Percentiles rank a stretch among this genome's conserved stretches.
These are phyloP conservation scores for Avena atlantica DNA, from an alignment of 176 grass and related monocot species.

Conservation along the genomic window DNA sequence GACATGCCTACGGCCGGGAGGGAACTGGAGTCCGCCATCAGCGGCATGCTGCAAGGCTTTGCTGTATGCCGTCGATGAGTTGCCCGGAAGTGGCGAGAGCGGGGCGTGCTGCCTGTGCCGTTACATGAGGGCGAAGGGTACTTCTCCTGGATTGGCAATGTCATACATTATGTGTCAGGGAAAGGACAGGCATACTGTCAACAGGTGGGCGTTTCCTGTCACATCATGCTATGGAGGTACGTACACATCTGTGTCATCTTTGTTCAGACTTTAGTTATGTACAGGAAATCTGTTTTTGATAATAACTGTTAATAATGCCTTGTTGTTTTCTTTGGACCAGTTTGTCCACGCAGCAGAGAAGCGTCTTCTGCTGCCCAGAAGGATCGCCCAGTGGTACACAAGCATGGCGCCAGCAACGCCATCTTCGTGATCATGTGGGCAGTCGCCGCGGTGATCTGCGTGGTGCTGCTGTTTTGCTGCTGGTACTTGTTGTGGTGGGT, in stretches of 20 bases:
- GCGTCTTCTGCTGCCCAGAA: background rate
- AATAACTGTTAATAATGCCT: background rate
- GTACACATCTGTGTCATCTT: background rate
- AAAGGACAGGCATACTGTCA: background rate
- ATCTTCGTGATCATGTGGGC: background rate
- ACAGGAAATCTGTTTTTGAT: background rate
- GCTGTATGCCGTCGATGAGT: background rate
- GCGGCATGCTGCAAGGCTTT: background rate
- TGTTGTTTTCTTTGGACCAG: background rate
- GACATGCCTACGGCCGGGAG: background rate
- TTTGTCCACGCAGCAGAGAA: background rate
- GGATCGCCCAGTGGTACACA: background rate
- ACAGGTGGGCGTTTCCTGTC: background rate
- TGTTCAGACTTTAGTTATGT: background rate
- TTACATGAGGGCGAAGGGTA: background rate
- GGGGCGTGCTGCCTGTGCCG: conserved; percentile 15
- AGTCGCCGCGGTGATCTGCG: background rate
- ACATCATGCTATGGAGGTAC: background rate
- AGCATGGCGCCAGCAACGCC: background rate
- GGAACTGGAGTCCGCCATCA: conserved; percentile 11
- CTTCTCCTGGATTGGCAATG: background rate
- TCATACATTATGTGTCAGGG: conserved; percentile 17
- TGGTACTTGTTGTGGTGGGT: background rate
- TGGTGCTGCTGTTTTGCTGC: background rate
- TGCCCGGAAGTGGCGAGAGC: background rate